These are phyloP conservation scores for Epichloe sibirici DNA, from an alignment of 2,329 filamentous ascomycete genomes.

Conservation along the genomic window DNA sequence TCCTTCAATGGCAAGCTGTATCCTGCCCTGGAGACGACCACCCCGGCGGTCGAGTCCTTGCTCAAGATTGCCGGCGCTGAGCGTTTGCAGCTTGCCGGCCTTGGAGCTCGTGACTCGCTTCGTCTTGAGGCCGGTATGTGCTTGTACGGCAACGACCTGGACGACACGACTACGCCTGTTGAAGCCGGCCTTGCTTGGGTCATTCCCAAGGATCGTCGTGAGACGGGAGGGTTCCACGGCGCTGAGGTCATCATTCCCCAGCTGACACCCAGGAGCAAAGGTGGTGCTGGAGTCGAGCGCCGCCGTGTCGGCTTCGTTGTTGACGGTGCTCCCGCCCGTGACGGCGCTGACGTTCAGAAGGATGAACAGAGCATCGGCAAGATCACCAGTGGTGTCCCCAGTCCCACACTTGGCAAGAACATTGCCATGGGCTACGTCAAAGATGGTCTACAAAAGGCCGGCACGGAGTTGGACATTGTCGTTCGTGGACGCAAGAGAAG, in stretches of 20 bases:
- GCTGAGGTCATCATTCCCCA: constrained; percentile 66
- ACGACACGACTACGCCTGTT: constrained; percentile 56
- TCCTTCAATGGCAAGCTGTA: constrained; percentile 48
- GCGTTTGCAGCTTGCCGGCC: constrained; percentile 64
- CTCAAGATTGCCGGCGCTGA: constrained; percentile 50
- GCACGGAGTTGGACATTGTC: constrained; percentile 67
- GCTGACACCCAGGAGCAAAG: constrained; percentile 60
- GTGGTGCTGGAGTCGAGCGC: constrained; percentile 54
- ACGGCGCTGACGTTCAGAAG: constrained; percentile 69
- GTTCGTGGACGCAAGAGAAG: constrained; percentile 66
- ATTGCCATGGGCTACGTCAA: constrained; percentile 92
- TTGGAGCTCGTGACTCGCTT: constrained; percentile 84
- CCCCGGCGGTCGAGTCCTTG: constrained; percentile 55
- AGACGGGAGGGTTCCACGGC: constrained; percentile 68
- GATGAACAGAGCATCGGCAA: constrained; percentile 58
- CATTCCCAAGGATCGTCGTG: constrained; percentile 64
- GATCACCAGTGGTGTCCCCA: constrained; percentile 83
- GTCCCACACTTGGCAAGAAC: constrained; percentile 75
- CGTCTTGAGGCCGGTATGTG: constrained; percentile 97
- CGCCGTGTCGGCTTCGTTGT: constrained; percentile 73
- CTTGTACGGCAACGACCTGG: constrained; percentile 96
- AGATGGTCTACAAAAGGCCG: constrained; percentile 70
- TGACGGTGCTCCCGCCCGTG: constrained; percentile 77
- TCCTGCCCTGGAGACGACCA: constrained; percentile 24
- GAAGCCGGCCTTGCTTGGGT: constrained; percentile 59